Base-by-base conservation (phyloP, 2,329 filamentous ascomycete species). In the Ambrosiella beaveri region DNA sequence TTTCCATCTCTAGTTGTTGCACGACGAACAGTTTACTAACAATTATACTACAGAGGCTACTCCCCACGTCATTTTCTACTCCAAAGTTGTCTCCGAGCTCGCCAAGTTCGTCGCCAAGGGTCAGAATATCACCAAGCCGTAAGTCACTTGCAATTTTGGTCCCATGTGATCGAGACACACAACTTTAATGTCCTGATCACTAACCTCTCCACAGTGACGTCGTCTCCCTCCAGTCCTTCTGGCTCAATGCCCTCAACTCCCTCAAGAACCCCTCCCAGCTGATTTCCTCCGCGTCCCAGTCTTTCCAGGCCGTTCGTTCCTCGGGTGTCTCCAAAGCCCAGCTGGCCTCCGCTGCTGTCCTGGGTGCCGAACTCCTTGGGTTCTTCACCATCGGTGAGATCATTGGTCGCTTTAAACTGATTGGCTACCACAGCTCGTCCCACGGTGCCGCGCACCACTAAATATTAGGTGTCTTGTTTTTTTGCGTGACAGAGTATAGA, bases 351-450 rank as follows among this genome's bases (percentile, higher is more conserved):
- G 85, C 79, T 61, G 87, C 86, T 65, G 86, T 98, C 61, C 75
- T 96, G 62, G 73, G 78, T 53, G 90, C 90, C 59, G 91, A 98
- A 75, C 79, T 88, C 55, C 74, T 98, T 64, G 93, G 93, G 62
- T 98, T 98, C 81, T 98, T 97, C 80, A 94, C 90, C 62, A 81
- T 97, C 58, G 93, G 93, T 64, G 90, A 97, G 79, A 97, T 98
- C 72, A 83, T 98, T 67, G 93, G 93, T 67, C 81, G 90, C 68
- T 82, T 93, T 75, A 97, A 98, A 85, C 72, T 98, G 65, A 78
- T 98, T 65, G 93, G 93, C 63, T 98, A 98, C 79, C 80, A 79
- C 72, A 86, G 86, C 68, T 81, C 86, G 69, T 68, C 70, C 63
- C 71, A 71, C 62, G 77, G 77, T 65, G 74, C 75, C 63, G 78